These are phyloP conservation scores for Sclerotinia spermophila DNA, from an alignment of 2,329 filamentous ascomycete genomes.

Conservation along the genomic window DNA sequence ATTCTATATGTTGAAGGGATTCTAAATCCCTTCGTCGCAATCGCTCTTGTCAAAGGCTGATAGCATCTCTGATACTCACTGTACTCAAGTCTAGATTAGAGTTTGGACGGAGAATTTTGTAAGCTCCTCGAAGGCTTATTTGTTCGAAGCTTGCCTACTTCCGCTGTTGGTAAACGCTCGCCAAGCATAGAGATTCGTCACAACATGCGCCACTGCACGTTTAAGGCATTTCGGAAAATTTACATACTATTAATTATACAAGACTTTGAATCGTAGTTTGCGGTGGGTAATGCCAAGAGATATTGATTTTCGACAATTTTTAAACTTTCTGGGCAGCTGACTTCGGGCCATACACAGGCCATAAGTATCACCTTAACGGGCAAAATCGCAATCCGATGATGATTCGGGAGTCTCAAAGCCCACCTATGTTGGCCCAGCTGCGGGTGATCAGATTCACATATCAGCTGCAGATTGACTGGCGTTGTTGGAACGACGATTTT, in stretches of 20 bases:
- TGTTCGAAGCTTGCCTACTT: neutral
- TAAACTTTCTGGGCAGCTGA: neutral
- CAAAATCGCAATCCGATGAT: neutral
- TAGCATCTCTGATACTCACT: neutral
- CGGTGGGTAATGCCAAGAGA: neutral
- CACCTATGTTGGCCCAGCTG: neutral
- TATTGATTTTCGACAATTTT: neutral
- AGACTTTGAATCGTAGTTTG: too few species aligned
- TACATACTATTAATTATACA: neutral
- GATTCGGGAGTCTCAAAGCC: neutral
- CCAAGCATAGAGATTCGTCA: neutral
- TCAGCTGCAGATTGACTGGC: neutral
- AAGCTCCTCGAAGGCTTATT: neutral
- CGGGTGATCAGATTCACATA: neutral
- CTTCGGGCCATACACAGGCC: neutral
- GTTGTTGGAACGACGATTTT: neutral
- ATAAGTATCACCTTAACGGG: neutral
- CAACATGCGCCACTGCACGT: neutral
- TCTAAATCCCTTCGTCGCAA: neutral
- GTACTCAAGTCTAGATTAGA: neutral
- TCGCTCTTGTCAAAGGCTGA: too few species aligned
- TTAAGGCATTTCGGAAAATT: neutral
- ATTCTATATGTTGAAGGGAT: neutral
- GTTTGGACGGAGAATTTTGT: neutral
- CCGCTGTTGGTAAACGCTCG: neutral